Evolutionary conservation across 2,329 filamentous ascomycete species (phyloP), one percentile per base, ranked within the genome.

Genomic region (Atkinsonella texensis): DNA sequence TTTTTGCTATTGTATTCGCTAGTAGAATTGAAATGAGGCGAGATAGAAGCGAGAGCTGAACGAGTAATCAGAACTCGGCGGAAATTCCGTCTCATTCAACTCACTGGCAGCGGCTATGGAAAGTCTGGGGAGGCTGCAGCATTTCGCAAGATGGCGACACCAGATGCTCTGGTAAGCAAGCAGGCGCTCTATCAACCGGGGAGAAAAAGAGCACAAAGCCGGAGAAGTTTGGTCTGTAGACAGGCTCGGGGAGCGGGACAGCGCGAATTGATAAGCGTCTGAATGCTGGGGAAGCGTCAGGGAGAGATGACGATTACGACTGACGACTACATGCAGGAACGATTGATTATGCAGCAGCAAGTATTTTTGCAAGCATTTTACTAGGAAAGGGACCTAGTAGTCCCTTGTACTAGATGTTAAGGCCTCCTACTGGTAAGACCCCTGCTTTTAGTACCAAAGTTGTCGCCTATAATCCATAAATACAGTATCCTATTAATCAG

Each of bases 231-330:
- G 32, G 33, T 9, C 4, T 1, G n/a, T 28, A 41, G 9, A 46
- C 18, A 44, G 46, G 18, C 13, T 33, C 23, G 13, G 47, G 51
- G 41, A 18, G 23, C 23, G 46, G 32, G 33, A 35, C 23, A 20
- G 32, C 10, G 35, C 8, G 48, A 15, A 33, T 51, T 51, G 45
- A 46, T 45, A 44, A 53, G 51, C 51, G 18, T 12, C 3, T 46
- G 43, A 20, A 32, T 17, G 4, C 43, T 46, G 43, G 43, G 23
- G 20, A 46, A 46, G 20, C 35, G 35, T 38, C 23, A 45, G 13
- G 20, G 47, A 39, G 51, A 23, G 38, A 47, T 42, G 46, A 46
- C 17, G 51, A 46, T 15, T 40, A 50, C 51, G 46, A 46, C 40
- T 4, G 11, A 38, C 15, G 6, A 23, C 35, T 38, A 28, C 28